Percentiles rank a stretch among this genome's conserved stretches.
These are phyloP conservation scores for Ogataea corticis DNA, from an alignment of 805 yeast species.

Conservation along the genomic window DNA sequence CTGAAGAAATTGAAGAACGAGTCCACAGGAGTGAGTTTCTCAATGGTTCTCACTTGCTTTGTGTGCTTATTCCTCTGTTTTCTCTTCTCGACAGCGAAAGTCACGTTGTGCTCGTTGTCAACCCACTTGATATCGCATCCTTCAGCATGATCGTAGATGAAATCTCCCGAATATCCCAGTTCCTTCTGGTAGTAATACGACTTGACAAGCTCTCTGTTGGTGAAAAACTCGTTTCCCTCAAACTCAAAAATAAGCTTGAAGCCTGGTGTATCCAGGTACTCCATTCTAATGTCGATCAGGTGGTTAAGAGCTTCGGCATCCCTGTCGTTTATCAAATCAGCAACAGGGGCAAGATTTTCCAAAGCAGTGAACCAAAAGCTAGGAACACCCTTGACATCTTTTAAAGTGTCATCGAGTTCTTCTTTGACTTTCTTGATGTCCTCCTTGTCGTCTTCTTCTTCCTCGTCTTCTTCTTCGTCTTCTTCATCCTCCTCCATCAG, in stretches of 20 bases:
- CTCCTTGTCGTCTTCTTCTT: slow-evolving; percentile 44
- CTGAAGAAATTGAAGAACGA: slow-evolving; percentile 95
- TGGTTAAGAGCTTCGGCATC: slow-evolving; percentile 79
- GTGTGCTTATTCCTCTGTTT: slow-evolving; percentile 97
- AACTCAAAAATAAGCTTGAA: slow-evolving; percentile 86
- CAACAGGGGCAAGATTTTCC: slow-evolving; percentile 77
- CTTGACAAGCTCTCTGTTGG: slow-evolving; percentile 71
- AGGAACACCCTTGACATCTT: slow-evolving; percentile 73
- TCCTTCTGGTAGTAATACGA: slow-evolving; percentile 93
- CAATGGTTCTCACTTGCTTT: slow-evolving; percentile 93
- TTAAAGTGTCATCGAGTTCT: slow-evolving; percentile 18
- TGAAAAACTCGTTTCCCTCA: slow-evolving; percentile 71
- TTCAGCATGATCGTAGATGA: slow-evolving; percentile 95
- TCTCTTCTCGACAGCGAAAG: slow-evolving; percentile 86
- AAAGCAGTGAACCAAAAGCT: slow-evolving; percentile 96
- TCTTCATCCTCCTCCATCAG: slow-evolving; percentile 50
- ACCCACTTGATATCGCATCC: slow-evolving; percentile 86
- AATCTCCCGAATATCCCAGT: slow-evolving; percentile 92
- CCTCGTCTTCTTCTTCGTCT: slow-evolving; percentile 40
- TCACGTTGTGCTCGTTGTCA: slow-evolving; percentile 76
- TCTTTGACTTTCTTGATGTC: slow-evolving; percentile 36
- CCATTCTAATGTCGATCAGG: slow-evolving; percentile 71
- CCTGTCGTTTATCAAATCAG: slow-evolving; percentile 84
- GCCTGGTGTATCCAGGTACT: slow-evolving; percentile 83
- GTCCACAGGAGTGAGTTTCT: slow-evolving; percentile 90